A percentile compares a stretch with the other conserved stretches of the same genome.
Conservation (phyloP, 495 filamentous ascomycete genomes). For the Letharia columbiana region DNA sequence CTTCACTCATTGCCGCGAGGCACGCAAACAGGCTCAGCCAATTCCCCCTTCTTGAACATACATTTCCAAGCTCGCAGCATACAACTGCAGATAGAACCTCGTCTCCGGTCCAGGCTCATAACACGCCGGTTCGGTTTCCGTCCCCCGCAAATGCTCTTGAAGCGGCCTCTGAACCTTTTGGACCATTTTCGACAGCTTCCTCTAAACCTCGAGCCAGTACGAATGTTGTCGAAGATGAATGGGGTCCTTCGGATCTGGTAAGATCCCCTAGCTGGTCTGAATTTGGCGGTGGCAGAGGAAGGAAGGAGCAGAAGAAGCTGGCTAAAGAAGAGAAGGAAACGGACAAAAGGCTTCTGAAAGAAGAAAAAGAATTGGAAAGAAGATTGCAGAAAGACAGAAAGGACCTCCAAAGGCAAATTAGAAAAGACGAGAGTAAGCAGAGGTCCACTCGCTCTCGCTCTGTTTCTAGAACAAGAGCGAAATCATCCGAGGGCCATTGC, state of each 20-base stretch:
- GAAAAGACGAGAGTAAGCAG: slow-evolving; percentile 8
- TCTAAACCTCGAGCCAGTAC: not conserved
- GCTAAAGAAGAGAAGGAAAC: slow-evolving; percentile 12
- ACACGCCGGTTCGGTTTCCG: slow-evolving; percentile 20
- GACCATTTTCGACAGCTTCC: not conserved
- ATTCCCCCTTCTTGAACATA: slow-evolving; percentile 25
- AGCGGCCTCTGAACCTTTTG: slow-evolving; percentile 11
- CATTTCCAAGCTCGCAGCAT: slow-evolving; percentile 22
- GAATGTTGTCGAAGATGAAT: slow-evolving; percentile 8
- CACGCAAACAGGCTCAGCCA: slow-evolving; percentile 22
- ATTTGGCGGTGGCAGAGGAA: slow-evolving; percentile 12
- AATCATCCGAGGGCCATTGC: slow-evolving; percentile 14
- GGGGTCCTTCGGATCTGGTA: slow-evolving; percentile 8
- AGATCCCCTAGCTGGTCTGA: slow-evolving; percentile 21
- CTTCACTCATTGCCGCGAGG: slow-evolving; percentile 21
- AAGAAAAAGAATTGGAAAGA: slow-evolving; percentile 17
- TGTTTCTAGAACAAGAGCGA: slow-evolving; percentile 15
- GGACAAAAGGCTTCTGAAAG: slow-evolving; percentile 5
- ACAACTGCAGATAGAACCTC: slow-evolving; percentile 7
- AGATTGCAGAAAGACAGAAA: slow-evolving; percentile 17
- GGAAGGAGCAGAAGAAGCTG: slow-evolving; percentile 18
- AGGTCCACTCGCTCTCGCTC: slow-evolving; percentile 10
- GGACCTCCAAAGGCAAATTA: slow-evolving; percentile 15
- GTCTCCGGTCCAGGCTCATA: not conserved
- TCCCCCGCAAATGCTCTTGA: slow-evolving; percentile 22